phyloP scores from a whole-genome alignment of 768 basidiomycete genomes.

The Rhizopogon vinicolor region DNA sequence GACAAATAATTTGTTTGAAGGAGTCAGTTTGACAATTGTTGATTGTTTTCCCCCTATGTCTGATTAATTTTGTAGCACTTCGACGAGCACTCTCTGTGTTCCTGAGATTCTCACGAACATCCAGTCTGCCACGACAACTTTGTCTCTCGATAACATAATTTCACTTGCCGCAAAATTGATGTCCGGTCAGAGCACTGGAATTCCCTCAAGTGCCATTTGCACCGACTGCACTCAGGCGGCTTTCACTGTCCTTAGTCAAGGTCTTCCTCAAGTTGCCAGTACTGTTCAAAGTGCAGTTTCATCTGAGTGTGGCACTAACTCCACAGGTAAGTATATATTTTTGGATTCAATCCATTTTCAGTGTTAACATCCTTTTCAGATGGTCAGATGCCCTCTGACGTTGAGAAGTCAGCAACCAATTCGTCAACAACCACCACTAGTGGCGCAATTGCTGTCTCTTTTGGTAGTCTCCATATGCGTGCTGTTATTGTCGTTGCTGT shows the following conservation, averaged over 20 bases:
- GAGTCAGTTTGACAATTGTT: slow-evolving; percentile 42
- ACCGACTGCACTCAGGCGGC: slow-evolving; percentile 49
- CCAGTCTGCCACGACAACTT: slow-evolving; percentile 29
- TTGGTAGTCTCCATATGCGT: slow-evolving; percentile 18
- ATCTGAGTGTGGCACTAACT: slow-evolving; percentile 42
- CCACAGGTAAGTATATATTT: slow-evolving; percentile 43
- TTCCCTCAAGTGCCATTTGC: slow-evolving; percentile 42
- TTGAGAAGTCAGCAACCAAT: slow-evolving; percentile 20
- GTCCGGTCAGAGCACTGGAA: slow-evolving; percentile 5
- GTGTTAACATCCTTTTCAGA: slow-evolving; percentile 16
- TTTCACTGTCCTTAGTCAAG: slow-evolving; percentile 37
- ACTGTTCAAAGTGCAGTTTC: slow-evolving; percentile 24
- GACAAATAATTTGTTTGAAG: slow-evolving; percentile 56
- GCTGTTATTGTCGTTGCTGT: slow-evolving; percentile 25
- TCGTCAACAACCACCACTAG: slow-evolving; percentile 12
- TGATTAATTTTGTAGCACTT: slow-evolving; percentile 21
- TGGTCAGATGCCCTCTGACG: slow-evolving; percentile 24
- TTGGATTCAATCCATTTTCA: not conserved
- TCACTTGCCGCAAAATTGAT: slow-evolving; percentile 4
- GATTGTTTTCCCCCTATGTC: not conserved
- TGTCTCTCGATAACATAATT: slow-evolving; percentile 16
- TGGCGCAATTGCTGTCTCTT: slow-evolving; percentile 16
- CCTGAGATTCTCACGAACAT: slow-evolving; percentile 53
- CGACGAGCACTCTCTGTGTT: slow-evolving; percentile 44
- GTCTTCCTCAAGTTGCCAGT: slow-evolving; percentile 31